Conservation (phyloP, 352 stramenopile species). For the Elongisporangium undulatum region DNA sequence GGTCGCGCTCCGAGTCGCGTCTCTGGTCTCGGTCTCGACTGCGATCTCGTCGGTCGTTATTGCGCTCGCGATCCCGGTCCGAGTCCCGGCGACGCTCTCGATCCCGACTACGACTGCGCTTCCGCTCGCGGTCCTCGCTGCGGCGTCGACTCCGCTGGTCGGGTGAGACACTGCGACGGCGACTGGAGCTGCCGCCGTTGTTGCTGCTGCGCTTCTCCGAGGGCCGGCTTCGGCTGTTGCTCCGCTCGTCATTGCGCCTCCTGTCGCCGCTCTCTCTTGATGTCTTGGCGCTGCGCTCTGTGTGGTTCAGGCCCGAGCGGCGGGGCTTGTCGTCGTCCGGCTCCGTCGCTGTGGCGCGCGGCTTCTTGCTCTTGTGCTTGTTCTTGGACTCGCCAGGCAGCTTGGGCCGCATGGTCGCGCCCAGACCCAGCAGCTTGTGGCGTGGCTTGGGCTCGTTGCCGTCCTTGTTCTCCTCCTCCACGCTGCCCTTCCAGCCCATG, state of each 20-base stretch:
- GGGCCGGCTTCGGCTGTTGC: constrained; percentile 1
- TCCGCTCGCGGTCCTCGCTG: constrained; percentile 6
- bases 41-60: constrained; percentile 4
- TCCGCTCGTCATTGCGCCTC: constrained; percentile 8
- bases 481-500: constrained; percentile 95
- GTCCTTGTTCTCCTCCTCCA: constrained; percentile 40
- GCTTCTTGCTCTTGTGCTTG: constrained; percentile 22
- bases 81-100: constrained; percentile 3
- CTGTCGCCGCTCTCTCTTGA: constrained; percentile 7
- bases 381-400: constrained; percentile 43
- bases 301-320: constrained; percentile 7
- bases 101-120: constrained; percentile 11
- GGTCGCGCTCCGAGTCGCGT: constrained; percentile 14
- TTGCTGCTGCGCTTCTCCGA: constrained; percentile 11
- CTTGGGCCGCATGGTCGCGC: constrained; percentile 76
- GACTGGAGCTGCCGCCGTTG: constrained; percentile 5
- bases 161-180: constrained; percentile 6
- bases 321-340: constrained; percentile 3
- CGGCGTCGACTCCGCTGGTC: constrained; percentile 12
- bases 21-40: constrained; percentile 15
- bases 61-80: constrained; percentile 8
- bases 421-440: constrained; percentile 91
- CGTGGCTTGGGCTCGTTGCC: constrained; percentile 58
- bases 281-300: constrained; percentile 5
- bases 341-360: constrained; percentile 6